Percentiles rank a stretch among this genome's conserved stretches.
phyloP scores from a whole-genome alignment of 1,284 basidiomycete species.

The Tilletia setariae region DNA sequence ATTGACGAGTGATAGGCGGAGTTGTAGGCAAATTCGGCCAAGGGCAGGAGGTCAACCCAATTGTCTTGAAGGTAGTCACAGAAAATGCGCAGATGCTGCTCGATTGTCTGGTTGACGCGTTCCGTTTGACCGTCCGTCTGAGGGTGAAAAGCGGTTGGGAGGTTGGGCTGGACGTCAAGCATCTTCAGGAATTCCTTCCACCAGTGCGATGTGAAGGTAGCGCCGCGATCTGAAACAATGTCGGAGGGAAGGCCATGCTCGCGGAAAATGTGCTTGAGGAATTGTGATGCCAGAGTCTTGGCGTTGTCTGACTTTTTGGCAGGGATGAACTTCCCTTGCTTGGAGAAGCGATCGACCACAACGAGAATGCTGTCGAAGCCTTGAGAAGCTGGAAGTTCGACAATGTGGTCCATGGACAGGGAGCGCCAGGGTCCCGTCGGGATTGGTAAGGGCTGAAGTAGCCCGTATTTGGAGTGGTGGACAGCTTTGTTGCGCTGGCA shows the following conservation, averaged over 20 bases:
- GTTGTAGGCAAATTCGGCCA: conserved; percentile 19
- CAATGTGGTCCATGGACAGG: conserved; percentile 59
- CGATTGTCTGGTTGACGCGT: conserved; percentile 57
- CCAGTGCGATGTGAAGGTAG: conserved; percentile 29
- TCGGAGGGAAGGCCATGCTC: conserved; percentile 53
- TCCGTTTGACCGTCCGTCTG: too few species aligned
- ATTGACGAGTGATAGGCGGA: conserved; percentile 15
- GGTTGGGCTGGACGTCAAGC: conserved; percentile 40
- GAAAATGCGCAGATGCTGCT: conserved; percentile 39
- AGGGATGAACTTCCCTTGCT: conserved; percentile 60
- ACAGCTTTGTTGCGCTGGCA: conserved; percentile 56
- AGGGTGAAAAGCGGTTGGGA: conserved; percentile 50
- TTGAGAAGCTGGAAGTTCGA: conserved; percentile 51
- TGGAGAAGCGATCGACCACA: conserved; percentile 55
- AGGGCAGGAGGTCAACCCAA: conserved; percentile 22
- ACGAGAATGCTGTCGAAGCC: conserved; percentile 56
- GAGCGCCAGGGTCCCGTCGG: conserved; percentile 55
- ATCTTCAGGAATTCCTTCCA: conserved; percentile 42
- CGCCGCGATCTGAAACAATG: conserved; percentile 56
- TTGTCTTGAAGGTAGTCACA: conserved; percentile 23
- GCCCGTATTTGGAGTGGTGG: conserved; percentile 43
- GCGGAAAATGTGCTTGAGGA: conserved; percentile 49
- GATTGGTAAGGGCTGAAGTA: conserved; percentile 54
- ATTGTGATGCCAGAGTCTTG: conserved; percentile 39
- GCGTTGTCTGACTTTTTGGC: conserved; percentile 55